Base-by-base conservation (phyloP, 495 filamentous ascomycete genomes). In the Hypoxylon lienhwacheense region DNA sequence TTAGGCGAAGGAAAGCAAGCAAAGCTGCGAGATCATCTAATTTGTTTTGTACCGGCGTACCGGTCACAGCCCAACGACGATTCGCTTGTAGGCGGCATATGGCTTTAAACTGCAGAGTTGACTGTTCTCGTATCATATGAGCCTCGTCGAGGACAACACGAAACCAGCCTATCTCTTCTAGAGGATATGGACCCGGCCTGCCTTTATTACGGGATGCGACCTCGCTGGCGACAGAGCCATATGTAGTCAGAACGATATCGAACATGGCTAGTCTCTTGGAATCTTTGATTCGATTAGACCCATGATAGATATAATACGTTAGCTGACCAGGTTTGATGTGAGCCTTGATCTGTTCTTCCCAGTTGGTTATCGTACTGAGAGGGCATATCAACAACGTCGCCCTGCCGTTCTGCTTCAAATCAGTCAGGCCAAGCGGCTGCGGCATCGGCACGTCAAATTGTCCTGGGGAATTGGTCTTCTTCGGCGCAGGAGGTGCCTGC, bases 141-240 rank as follows among this genome's bases (percentile, higher is more conserved):
- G 91, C 93, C 70, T 98, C 93, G 63, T 98, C 93, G 19, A 98
- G 80, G 0, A 96, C 92, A 46, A 98, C 90, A 5, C 93, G 86
- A 66, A 97, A 97, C 87, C 92, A 95, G 53, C 87, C 86, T 55
- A 91, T 85, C 55, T 84, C 75, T 25, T 82, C 81, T 28, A 97
- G 70, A 0, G 91, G 88, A 48, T 82, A 89, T 7, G 66, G 59
- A 0, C 80, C 81, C 11, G 73, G 67, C 58, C 81, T 85, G 29
- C 75, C 73, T 42, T 82, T 82, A 28, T 77, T 76, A 14, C 83
- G 77, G 7, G 79, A 71, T 25, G 73, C 77, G 16, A 87, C 80
- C 61, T 97, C 93, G 39, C 85, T 88, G 4, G 89, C 81, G n/a
- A 95, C 78, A 1, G 87, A 89, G 44, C 84, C 84, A 70, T 97